Conservation (phyloP, 2,329 filamentous ascomycete species). For the Alternaria sp. region DNA sequence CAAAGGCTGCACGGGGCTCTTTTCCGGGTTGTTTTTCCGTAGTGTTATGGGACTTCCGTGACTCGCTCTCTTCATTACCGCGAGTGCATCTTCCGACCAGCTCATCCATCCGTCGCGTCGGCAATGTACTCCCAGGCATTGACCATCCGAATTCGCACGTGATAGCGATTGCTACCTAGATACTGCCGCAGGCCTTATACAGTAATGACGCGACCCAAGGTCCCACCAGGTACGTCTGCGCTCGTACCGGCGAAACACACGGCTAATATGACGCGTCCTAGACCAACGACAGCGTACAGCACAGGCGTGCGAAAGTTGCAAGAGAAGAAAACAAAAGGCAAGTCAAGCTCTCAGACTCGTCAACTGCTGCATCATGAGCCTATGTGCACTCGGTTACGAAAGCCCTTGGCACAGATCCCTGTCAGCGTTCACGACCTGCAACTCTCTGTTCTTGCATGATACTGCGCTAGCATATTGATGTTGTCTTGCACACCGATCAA, state of each 20-base stretch:
- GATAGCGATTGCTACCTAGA: constrained; percentile 22
- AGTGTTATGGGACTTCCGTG: constrained; percentile 16
- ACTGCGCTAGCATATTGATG: not conserved
- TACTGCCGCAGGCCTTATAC: constrained; percentile 3
- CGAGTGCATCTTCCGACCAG: constrained; percentile 41
- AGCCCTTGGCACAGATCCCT: constrained; percentile 2
- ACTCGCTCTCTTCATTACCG: constrained; percentile 19
- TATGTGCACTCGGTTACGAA: not conserved
- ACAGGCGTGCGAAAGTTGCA: constrained; percentile 71
- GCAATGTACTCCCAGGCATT: constrained; percentile 26
- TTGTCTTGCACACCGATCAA: not conserved
- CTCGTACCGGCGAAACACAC: constrained; percentile 11
- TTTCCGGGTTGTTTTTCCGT: constrained; percentile 2
- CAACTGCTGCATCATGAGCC: constrained; percentile 2
- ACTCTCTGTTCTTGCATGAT: not conserved
- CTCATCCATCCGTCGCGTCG: constrained; percentile 35
- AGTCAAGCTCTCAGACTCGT: constrained; percentile 34
- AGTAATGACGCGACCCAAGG: constrained; percentile 47
- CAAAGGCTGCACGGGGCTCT: constrained; percentile 11
- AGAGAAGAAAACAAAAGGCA: constrained; percentile 73
- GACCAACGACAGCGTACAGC: constrained; percentile 70
- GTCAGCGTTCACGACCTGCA: not conserved
- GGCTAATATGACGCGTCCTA: constrained; percentile 61
- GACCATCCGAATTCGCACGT: constrained; percentile 29
- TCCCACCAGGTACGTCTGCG: constrained; percentile 41